Base-by-base conservation (phyloP, 495 filamentous ascomycete genomes). In the Amniculicola lignicola region DNA sequence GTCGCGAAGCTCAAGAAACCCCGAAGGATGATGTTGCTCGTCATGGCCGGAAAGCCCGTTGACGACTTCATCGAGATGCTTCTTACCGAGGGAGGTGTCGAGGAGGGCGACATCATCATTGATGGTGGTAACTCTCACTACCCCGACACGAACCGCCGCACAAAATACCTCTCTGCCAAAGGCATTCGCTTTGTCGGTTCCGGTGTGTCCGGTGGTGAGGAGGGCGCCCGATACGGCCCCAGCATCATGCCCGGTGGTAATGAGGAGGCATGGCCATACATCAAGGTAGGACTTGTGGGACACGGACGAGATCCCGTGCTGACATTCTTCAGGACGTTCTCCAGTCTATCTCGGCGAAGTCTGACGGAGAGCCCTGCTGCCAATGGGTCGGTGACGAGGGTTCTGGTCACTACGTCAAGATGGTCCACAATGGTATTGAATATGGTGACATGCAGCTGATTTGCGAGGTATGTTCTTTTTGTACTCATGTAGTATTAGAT, bases 361-460 rank as follows among this genome's bases (percentile, higher is more conserved):
- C 87, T 71, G 91, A 96, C 64, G 85, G 84, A 59, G 94, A 98
- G 80, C 73, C 93, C 37, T 98, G 93, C 82, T 98, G 93, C 71
- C 91, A 98, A 75, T 98, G 93, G 93, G 93, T 97, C 63, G 93
- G 93, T 79, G 93, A 98, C 78, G 90, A 96, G 72, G 93, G 93
- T 80, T 85, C 93, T 70, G 93, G 93, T 57, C 93, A 98, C 82
- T 98, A 96, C 80, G 91, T 98, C 78, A 98, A 98, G 86, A 98
- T 98, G 94, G 93, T 98, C 54, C 93, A 98, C 85, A 98, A 98
- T 74, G 93, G 93, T 82, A 98, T 98, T 69, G 93, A 98, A 77
- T 98, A 98, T 70, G 93, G 93, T 85, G 93, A 98, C 75, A 98
- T 98, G 93, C 93, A 98, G 81, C 79, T 98, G 71, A 98, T 98